Evolutionary conservation across 768 basidiomycete genomes (phyloP), one percentile per base, ranked within the genome.

Genomic region (Boletus pseudopeckii): DNA sequence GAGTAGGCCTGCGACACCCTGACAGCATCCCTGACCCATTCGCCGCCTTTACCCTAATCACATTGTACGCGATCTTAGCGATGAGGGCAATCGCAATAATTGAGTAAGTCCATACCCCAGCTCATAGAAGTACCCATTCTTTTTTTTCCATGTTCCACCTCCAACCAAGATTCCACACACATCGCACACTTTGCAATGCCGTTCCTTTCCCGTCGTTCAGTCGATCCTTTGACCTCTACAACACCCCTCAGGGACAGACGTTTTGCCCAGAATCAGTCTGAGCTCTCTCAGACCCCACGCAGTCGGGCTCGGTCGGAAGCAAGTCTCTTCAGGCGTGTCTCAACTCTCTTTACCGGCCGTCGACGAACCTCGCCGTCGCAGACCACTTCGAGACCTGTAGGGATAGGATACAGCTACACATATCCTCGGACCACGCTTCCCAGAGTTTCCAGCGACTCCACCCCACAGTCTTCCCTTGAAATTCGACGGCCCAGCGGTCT

Each of bases 401-500:
- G 48, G 11, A 54, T 71, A 9, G 68, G 52, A 28, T 60, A 58
- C 28, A 55, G 51, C 33, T 58, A 45, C 26, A 18, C 70, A 0
- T 45, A 45, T 8, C 55, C 60, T 4, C 42, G 57, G 37, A 14
- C 48, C 13, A 11, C 37, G 5, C 58, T 68, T 34, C 52, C 70
- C 1, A 55, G 68, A 28, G 18, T 55, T n/a, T 70, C 68, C 14
- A 64, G 54, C 49, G 55, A 54, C 38, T 60, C 64, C 2, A 59
- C 57, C 6, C 47, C 60, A 8, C 46, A 49, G 11, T 61, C 65
- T 26, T 71, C 70, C 17, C 66, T 70, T 2, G 68, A 70, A 53
- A 70, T 70, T 36, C 66, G 68, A 33, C 64, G 68, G 14, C 68
- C 68, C 10, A 70, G 68, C 18, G 68, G 68, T 30, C 37, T 70